Evolutionary conservation across 2,329 filamentous ascomycete genomes (phyloP).

Genomic region (Diplodia intermedia): DNA sequence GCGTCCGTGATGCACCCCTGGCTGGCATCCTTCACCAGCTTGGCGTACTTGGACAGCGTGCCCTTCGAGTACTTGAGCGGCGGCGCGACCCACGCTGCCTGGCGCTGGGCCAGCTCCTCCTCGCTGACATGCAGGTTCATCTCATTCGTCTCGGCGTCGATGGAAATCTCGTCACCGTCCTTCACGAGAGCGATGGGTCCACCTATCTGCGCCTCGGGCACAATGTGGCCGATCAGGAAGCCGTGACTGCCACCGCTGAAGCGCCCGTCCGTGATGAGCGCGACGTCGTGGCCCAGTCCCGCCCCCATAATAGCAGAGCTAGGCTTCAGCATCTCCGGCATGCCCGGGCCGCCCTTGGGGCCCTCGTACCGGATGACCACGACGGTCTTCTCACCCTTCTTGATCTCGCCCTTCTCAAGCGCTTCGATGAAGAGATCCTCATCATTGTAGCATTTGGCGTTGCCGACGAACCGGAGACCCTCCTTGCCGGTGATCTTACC

Average conservation of each 20-base stretch:
- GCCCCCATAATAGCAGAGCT: slow-evolving; percentile 76
- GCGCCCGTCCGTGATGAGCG: slow-evolving; percentile 75
- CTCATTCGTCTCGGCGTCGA: slow-evolving; percentile 77
- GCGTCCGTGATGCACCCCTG: slow-evolving; percentile 66
- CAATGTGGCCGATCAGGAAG: slow-evolving; percentile 86
- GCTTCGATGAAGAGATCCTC: slow-evolving; percentile 73
- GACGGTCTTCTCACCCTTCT: slow-evolving; percentile 78
- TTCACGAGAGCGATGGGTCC: slow-evolving; percentile 83
- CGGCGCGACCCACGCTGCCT: slow-evolving; percentile 60
- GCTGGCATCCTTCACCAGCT: slow-evolving; percentile 63
- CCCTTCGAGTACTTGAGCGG: slow-evolving; percentile 65
- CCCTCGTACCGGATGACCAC: slow-evolving; percentile 78
- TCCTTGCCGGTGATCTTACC: slow-evolving; percentile 82
- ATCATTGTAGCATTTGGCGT: slow-evolving; percentile 72
- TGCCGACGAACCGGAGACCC: slow-evolving; percentile 70
- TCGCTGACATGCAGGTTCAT: slow-evolving; percentile 71
- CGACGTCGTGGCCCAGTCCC: slow-evolving; percentile 74
- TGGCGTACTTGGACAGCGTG: slow-evolving; percentile 65
- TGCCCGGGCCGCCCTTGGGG: slow-evolving; percentile 75
- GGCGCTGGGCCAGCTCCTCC: slow-evolving; percentile 63
- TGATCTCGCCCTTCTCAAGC: slow-evolving; percentile 71
- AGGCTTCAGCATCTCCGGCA: slow-evolving; percentile 79
- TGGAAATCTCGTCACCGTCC: slow-evolving; percentile 80
- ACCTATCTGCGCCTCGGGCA: slow-evolving; percentile 84
- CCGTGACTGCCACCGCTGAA: slow-evolving; percentile 85